Percentiles rank a stretch among this genome's conserved stretches.
phyloP scores from a whole-genome alignment of 1,139 yeast genomes.

The Saccharomyces uvarum region DNA sequence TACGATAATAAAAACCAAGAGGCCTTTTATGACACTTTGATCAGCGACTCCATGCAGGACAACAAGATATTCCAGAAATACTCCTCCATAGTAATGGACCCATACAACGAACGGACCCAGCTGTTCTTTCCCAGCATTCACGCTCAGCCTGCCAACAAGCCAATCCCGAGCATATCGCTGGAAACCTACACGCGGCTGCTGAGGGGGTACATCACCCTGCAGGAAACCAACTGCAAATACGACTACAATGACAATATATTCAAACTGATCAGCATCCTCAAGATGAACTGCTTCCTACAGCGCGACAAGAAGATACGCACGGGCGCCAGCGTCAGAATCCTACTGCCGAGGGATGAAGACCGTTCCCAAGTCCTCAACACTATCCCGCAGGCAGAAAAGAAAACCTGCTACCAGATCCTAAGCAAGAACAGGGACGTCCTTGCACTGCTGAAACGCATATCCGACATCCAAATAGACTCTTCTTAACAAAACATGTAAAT shows the following conservation, averaged over 20 bases:
- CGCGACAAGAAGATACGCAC: neutral
- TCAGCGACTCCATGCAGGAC: constrained; percentile 3
- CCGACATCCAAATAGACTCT: neutral
- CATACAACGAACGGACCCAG: neutral
- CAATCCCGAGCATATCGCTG: constrained; percentile 1
- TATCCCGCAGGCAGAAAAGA: constrained; percentile 1
- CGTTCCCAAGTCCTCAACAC: neutral
- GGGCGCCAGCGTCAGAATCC: neutral
- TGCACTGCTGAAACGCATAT: neutral
- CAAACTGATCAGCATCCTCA: constrained; percentile 2
- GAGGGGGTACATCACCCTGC: constrained; percentile 1
- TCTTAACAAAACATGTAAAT: neutral
- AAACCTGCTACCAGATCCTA: constrained; percentile 1
- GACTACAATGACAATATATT: neutral
- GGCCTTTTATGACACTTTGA: constrained; percentile 1
- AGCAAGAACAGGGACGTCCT: constrained; percentile 1
- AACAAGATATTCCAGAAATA: constrained; percentile 3
- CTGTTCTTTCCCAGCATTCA: neutral
- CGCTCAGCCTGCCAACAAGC: neutral
- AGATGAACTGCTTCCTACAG: constrained; percentile 2
- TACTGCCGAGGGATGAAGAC: neutral
- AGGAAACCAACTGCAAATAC: neutral
- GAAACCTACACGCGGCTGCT: constrained; percentile 1
- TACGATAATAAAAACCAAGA: neutral
- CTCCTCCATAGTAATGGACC: constrained; percentile 2